phyloP scores from a whole-genome alignment of 768 basidiomycete genomes.

The Terana coerulea region DNA sequence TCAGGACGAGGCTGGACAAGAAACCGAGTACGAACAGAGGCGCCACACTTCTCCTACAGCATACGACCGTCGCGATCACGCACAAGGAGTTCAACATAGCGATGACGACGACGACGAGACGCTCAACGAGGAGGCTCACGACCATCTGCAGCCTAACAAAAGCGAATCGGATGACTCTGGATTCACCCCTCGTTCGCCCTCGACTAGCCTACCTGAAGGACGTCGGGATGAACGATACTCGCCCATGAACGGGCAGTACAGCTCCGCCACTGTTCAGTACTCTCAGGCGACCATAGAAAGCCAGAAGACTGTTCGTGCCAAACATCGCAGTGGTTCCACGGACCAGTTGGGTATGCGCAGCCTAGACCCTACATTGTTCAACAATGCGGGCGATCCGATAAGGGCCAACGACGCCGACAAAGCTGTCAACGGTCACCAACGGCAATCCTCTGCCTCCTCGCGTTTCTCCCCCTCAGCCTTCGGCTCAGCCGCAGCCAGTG shows the following conservation, averaged over 20 bases:
- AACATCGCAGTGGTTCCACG: constrained; percentile 52
- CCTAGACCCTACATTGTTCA: constrained; percentile 55
- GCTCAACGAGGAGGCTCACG: constrained; percentile 48
- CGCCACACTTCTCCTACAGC: constrained; percentile 45
- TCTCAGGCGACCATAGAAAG: constrained; percentile 22
- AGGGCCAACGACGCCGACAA: constrained; percentile 12
- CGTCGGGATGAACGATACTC: constrained; percentile 29
- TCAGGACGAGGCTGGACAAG: constrained; percentile 19
- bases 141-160: constrained; percentile 22
- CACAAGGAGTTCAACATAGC: constrained; percentile 14
- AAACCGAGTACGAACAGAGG: constrained; percentile 30
- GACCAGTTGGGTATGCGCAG: constrained; percentile 61
- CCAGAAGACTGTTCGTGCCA: constrained; percentile 39
- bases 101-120: constrained; percentile 47
- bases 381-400: constrained; percentile 30
- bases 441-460: background rate
- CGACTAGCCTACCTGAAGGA: constrained; percentile 52
- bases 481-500: background rate
- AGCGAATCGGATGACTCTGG: constrained; percentile 25
- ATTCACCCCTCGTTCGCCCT: constrained; percentile 69
- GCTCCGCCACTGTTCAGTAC: constrained; percentile 14
- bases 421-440: background rate
- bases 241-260: constrained; percentile 21
- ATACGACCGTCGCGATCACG: constrained; percentile 39
- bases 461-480: background rate